Conservation (phyloP, 768 basidiomycete genomes). For the Tricholoma bakamatsutake region DNA sequence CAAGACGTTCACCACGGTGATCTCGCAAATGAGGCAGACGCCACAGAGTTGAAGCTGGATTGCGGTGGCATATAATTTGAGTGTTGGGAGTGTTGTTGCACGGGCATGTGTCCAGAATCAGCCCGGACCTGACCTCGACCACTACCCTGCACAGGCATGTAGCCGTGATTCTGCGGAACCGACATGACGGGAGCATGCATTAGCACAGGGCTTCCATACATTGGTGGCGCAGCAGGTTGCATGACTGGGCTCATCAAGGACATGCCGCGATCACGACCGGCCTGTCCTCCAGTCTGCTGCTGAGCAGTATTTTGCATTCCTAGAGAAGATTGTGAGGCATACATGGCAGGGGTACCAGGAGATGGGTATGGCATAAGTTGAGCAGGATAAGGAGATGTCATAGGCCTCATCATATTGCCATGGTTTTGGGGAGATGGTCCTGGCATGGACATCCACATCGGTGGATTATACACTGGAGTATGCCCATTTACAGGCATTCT, state of each 20-base stretch:
- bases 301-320: slow-evolving; percentile 34
- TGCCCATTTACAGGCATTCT: slow-evolving; percentile 61
- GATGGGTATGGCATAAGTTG: slow-evolving; percentile 64
- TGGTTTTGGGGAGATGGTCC: slow-evolving; percentile 41
- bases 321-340: slow-evolving; percentile 38
- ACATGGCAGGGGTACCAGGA: slow-evolving; percentile 44
- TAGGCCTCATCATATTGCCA: slow-evolving; percentile 48
- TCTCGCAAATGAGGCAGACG: slow-evolving; percentile 38
- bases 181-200: slow-evolving; percentile 54
- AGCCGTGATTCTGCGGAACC: slow-evolving; percentile 36
- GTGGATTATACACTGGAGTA: slow-evolving; percentile 51
- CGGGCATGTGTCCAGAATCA: slow-evolving; percentile 41
- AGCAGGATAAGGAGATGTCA: slow-evolving; percentile 57
- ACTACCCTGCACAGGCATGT: slow-evolving; percentile 38
- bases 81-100: slow-evolving; percentile 31
- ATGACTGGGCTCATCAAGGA: slow-evolving; percentile 72
- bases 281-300: slow-evolving; percentile 31
- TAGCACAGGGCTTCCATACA: slow-evolving; percentile 71
- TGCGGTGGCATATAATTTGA: slow-evolving; percentile 27
- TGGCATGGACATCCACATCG: slow-evolving; percentile 60
- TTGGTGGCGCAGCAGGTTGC: slow-evolving; percentile 46
- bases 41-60: slow-evolving; percentile 34
- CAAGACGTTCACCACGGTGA: slow-evolving; percentile 42
- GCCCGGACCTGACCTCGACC: slow-evolving; percentile 45
- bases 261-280: slow-evolving; percentile 45